Evolutionary conservation across 225 moss, liverwort and hornwort species (phyloP), one percentile per base, ranked within the genome.

Genomic region (Lunularia cruciata): DNA sequence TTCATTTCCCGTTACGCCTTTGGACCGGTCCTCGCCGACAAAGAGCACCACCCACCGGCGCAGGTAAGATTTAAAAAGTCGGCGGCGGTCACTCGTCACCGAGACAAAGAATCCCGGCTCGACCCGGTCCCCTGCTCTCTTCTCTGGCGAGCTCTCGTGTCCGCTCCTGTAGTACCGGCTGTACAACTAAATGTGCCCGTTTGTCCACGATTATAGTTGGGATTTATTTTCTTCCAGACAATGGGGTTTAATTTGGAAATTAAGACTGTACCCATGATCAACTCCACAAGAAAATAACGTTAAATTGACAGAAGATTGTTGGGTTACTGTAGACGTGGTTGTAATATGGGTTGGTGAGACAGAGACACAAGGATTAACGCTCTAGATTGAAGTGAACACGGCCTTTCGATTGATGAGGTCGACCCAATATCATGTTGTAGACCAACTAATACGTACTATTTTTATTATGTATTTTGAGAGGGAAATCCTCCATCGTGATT

Each of bases 371-470:
- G 26, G 20, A 54, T 14, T 28, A 25, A 22, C 23, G 26, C 10
- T 54, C 54, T 54, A 54, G 54, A 54, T 27, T 54, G 26, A 54
- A 25, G 54, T 54, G 54, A 26, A 54, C 26, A 23, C 28, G 27
- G 54, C 28, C 54, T 1, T 28, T 13, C 26, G 27, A 27, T 54
- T 54, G 11, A 27, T 54, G 54, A 54, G 54, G 1, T 7, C 54
- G 3, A 54, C 9, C 27, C 54, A 54, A 54, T 54, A 54, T 54
- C 54, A 54, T 54, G 27, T 54, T 54, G 26, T 54, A 25, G 27
- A 54, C 27, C 54, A 54, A 27, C 54, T 54, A 23, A 54, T 54
- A 28, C 54, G 54, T 28, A 54, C 54, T 54, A 54, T 54, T 54
- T 54, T 54, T 54, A 54, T 54, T 54, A 54, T 28, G 54, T 54